Evolutionary conservation across 1,139 yeast species (phyloP).

Genomic region (Ogataea hybrid): DNA sequence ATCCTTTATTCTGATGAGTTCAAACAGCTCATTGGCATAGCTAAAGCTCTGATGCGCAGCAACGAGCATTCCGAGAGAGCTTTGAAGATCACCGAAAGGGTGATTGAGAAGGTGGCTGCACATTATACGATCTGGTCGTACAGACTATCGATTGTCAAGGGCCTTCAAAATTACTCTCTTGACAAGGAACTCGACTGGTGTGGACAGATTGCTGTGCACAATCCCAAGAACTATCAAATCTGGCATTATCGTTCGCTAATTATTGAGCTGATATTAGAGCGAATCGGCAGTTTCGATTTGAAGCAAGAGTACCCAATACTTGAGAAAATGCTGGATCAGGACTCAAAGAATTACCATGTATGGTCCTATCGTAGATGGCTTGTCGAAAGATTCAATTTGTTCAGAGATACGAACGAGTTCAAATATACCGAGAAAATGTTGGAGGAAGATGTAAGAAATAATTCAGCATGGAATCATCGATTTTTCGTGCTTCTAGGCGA

Average conservation of each 20-base stretch:
- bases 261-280: constrained; percentile 36
- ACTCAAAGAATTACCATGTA: constrained; percentile 89
- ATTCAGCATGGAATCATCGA: constrained; percentile 93
- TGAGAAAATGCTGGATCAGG: constrained; percentile 67
- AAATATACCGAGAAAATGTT: constrained; percentile 50
- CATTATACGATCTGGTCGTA: constrained; percentile 92
- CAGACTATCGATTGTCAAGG: constrained; percentile 53
- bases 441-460: constrained; percentile 70
- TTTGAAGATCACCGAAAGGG: constrained; percentile 57
- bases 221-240: constrained; percentile 90
- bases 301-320: constrained; percentile 63
- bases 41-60: constrained; percentile 57
- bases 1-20: constrained; percentile 80
- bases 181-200: constrained; percentile 70
- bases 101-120: constrained; percentile 74
- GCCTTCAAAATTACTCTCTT: constrained; percentile 25
- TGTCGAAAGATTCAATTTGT: constrained; percentile 51
- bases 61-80: constrained; percentile 74
- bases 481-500: constrained; percentile 50
- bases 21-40: constrained; percentile 53
- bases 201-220: constrained; percentile 67
- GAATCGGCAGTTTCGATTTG: constrained; percentile 37
- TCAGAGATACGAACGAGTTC: constrained; percentile 47
- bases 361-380: constrained; percentile 93
- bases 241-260: constrained; percentile 87